Conservation (phyloP, 2,329 filamentous ascomycete genomes). For the Teratosphaeria destructans region DNA sequence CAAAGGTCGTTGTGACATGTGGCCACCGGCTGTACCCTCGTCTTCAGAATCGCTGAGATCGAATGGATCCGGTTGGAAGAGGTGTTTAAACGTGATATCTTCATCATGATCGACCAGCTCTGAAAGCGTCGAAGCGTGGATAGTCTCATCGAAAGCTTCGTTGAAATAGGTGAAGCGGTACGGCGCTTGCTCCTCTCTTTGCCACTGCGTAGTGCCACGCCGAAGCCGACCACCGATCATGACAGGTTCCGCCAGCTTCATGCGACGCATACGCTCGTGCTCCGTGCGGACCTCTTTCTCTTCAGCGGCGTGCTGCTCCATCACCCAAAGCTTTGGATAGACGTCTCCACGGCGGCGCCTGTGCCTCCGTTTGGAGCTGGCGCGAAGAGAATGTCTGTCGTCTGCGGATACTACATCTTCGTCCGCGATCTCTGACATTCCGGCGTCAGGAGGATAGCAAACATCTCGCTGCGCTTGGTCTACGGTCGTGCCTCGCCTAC, state of each 20-base stretch:
- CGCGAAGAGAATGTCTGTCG: constrained; percentile 5
- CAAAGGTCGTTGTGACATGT: constrained; percentile 1
- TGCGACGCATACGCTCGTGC: constrained; percentile 56
- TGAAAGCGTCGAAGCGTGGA: constrained; percentile 90
- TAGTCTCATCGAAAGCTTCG: constrained; percentile 88
- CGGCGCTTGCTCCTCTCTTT: constrained; percentile 78
- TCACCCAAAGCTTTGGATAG: constrained; percentile 29
- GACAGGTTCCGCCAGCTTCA: constrained; percentile 88
- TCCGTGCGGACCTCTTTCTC: constrained; percentile 75
- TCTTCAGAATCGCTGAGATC: constrained; percentile 56
- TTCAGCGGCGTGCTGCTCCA: constrained; percentile 82
- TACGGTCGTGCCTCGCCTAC: constrained; percentile 43
- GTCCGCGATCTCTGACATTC: constrained; percentile 68
- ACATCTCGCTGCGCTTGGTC: constrained; percentile 73
- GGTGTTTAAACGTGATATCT: constrained; percentile 70
- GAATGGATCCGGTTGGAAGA: constrained; percentile 82
- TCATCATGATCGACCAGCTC: constrained; percentile 67
- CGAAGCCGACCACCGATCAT: constrained; percentile 82
- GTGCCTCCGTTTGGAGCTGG: background rate
- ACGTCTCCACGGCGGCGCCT: background rate
- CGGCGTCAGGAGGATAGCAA: constrained; percentile 68
- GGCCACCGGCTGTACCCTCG: constrained; percentile 43
- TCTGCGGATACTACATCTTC: constrained; percentile 45
- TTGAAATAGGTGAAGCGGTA: constrained; percentile 99
- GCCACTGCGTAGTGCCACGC: constrained; percentile 70